Evolutionary conservation across 2,329 filamentous ascomycete species (phyloP).

Genomic region (Intubia oerlemansii): DNA sequence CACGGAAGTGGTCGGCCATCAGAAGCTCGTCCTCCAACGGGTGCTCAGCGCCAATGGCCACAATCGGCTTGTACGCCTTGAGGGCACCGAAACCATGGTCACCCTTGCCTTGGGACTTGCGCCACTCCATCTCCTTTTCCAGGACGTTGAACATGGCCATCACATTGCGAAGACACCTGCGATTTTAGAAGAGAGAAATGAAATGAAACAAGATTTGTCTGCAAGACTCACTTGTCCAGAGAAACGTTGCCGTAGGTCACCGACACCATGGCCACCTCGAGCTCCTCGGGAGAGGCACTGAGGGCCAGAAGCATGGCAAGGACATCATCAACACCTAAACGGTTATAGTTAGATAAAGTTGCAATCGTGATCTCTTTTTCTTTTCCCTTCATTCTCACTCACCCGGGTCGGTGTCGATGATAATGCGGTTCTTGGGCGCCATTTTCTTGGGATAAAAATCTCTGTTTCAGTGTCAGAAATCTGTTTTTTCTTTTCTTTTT

Average conservation of each 20-base stretch:
- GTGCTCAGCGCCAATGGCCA: constrained; percentile 72
- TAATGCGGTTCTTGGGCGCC: constrained; percentile 54
- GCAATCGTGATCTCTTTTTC: constrained; percentile 6
- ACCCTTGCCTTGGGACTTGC: constrained; percentile 39
- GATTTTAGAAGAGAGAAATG: neutral
- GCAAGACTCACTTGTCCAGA: constrained; percentile 53
- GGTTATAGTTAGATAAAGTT: too few relatives aligned
- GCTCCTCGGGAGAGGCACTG: constrained; percentile 58
- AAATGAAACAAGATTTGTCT: neutral
- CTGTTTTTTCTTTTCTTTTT: too few relatives aligned
- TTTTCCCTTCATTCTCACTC: neutral
- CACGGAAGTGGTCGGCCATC: constrained; percentile 72
- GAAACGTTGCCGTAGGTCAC: constrained; percentile 90
- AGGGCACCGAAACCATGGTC: constrained; percentile 53
- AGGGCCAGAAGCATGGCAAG: constrained; percentile 75
- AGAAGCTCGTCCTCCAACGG: constrained; percentile 68
- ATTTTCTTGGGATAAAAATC: too few relatives aligned
- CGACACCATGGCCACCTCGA: constrained; percentile 70
- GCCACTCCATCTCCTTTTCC: constrained; percentile 74
- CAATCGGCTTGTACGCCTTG: constrained; percentile 51
- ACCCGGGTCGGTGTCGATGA: constrained; percentile 92
- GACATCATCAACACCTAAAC: constrained; percentile 78
- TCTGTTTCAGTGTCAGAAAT: too few relatives aligned
- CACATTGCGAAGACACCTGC: constrained; percentile 62
- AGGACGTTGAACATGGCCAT: constrained; percentile 83